Percentiles rank a stretch among this genome's conserved stretches.
Evolutionary conservation across 768 basidiomycete genomes (phyloP).

Genomic region (Trametes elegans): DNA sequence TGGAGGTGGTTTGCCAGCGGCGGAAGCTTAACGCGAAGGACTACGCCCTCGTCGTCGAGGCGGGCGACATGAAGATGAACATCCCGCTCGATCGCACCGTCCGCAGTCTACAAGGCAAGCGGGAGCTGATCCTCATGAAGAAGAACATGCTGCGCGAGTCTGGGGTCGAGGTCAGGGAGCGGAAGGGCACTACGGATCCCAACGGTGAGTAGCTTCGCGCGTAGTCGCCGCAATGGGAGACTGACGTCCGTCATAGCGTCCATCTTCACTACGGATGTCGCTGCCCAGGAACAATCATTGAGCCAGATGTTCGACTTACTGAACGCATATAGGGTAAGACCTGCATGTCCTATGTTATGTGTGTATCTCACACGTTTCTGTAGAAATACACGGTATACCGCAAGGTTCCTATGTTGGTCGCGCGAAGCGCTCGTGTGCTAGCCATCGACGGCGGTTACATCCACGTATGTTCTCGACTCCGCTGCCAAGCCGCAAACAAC

Average conservation of each 20-base stretch:
- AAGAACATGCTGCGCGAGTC: constrained; percentile 71
- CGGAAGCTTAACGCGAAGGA: constrained; percentile 68
- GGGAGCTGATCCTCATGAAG: constrained; percentile 79
- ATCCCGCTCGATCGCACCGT: constrained; percentile 94
- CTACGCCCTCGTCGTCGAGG: constrained; percentile 72
- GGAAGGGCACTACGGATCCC: constrained; percentile 81
- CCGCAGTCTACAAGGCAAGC: constrained; percentile 87
- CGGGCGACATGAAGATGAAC: constrained; percentile 63
- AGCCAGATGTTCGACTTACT: constrained; percentile 74
- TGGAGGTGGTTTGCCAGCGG: constrained; percentile 78
- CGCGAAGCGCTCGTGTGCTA: constrained; percentile 84
- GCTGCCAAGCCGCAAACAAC: no score
- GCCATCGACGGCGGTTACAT: constrained; percentile 96
- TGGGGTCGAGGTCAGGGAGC: constrained; percentile 65
- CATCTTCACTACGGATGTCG: constrained; percentile 72
- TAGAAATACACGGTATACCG: constrained; percentile 92
- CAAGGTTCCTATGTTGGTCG: constrained; percentile 92
- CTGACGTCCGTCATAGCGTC: constrained; percentile 54
- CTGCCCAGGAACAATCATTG: constrained; percentile 57
- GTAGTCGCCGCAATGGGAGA: no score
- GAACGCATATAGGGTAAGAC: constrained; percentile 77
- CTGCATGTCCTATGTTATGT: background rate
- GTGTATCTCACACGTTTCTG: background rate
- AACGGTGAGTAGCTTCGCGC: constrained; percentile 55
- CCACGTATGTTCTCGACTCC: constrained; percentile 59